Base-by-base conservation (phyloP, 2,329 filamentous ascomycete genomes). In the Coccinonectria pachysandricola region DNA sequence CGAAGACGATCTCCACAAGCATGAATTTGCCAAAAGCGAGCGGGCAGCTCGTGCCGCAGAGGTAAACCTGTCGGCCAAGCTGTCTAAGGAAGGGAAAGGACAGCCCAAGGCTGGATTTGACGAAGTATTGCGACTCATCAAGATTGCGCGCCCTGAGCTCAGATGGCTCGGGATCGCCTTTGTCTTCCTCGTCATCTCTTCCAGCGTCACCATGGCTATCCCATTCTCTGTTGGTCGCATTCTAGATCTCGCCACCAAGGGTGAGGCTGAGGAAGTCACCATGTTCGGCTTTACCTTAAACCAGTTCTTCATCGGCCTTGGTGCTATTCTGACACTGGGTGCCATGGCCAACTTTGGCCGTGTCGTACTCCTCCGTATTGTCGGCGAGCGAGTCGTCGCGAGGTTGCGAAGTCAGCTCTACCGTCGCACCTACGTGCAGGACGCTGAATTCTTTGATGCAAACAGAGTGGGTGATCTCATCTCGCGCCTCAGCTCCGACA, bases 381-480 rank as follows among this genome's bases (percentile, higher is more conserved):
- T 98, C 6, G 92, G 91, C 37, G 91, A 98, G 57, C 73, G 91
- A 21, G 91, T 98, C 32, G 91, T 98, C 28, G 79, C 88, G 8
- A 75, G 88, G 42, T 67, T 98, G 29, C 75, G 91, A 34, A 88
- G 87, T 10, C 81, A 85, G 49, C 73, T 98, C 4, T 98, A 93
- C 60, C 75, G 85, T 39, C 75, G 81, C 38, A 98, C 91, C 0
- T 93, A 92, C 44, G 71, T 91, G n/a, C 91, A 98, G 54, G 91
- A 98, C 54, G 91, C 91, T 32, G 91, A 96, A 49, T 98, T 98
- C 61, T 98, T 98, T 49, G 91, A 98, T 52, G 91, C 91, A 19
- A 98, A 98, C 59, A 74, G 91, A 14, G 87, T 95, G 14, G 91
- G 91, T 52, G 91, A 98, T 52, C 63, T 98, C 43, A 95, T 98